Base-by-base conservation (phyloP, 176 grass and related monocot species). In the Alloteropsis semialata region DNA sequence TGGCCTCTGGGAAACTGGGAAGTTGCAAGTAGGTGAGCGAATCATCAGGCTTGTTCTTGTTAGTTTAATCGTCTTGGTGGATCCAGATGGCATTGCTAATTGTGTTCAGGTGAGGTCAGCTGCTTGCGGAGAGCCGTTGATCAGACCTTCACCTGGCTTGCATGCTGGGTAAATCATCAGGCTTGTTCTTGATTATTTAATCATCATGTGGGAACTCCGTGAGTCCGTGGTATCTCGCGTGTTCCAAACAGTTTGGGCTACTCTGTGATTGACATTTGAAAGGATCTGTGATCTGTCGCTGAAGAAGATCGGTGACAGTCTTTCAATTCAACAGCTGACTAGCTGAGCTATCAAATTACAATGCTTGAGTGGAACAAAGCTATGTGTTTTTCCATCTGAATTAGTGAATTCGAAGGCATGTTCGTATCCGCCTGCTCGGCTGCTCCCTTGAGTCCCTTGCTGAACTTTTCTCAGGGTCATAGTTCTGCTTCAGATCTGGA, bases 21-120 rank as follows among this genome's bases (percentile, higher is more conserved):
- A 83, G 69, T 84, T 65, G 82, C 34, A 53, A 65, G 82, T 66
- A n/a, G 82, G 72, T 33, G 60, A 67, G 34, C 60, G 16, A 34
- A 64, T 65, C 59, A 7, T 65, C 21, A 22, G 16, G 30, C 10
- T 12, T 56, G 32, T 8, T 75, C n/a, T 56, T 38, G n/a, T 58
- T 58, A 8, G 14, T 15, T 56, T 50, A 43, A 36, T 22, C 42
- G 16, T n/a, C n/a, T n/a, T 37, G 77, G 60, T 33, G 28, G 15
- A 79, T 29, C 41, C 12, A 71, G 68, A 46, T 71, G 69, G 43
- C 25, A 10, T 48, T 1, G 27, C 6, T 28, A 30, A 30, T 1
- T 73, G 21, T 51, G 12, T 21, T 43, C 55, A 45, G 37, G 53
- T 74, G 46, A 74, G 29, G 27, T 77, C 8, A 62, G 71, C 69